Percentiles rank a stretch among this genome's conserved stretches.
Evolutionary conservation across 2,329 filamentous ascomycete genomes (phyloP).

Genomic region (Amauroascus verrucosus): DNA sequence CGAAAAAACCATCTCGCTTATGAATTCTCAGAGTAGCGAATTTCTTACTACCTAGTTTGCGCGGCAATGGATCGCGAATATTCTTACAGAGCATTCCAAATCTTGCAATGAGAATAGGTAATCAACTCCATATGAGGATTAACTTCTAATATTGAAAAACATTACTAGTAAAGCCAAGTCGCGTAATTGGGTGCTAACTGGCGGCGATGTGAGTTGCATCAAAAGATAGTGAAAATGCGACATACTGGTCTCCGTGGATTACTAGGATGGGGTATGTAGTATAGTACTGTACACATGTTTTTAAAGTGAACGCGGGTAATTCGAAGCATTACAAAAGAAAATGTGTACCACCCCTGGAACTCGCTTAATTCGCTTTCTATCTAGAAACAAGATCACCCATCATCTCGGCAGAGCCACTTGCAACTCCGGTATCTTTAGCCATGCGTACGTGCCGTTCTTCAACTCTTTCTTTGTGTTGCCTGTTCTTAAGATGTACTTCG

Average conservation of each 20-base stretch:
- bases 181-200: too few species aligned
- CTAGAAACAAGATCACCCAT: not conserved
- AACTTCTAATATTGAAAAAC: too few species aligned
- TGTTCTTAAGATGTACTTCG: constrained; percentile 81
- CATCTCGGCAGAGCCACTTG: not conserved
- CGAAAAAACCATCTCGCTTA: too few species aligned
- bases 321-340: not conserved
- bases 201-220: too few species aligned
- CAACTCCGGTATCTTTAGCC: constrained; percentile 1
- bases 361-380: not conserved
- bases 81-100: too few species aligned
- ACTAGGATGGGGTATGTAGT: not conserved
- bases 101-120: too few species aligned
- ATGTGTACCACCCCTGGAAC: not conserved
- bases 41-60: too few species aligned
- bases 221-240: not conserved
- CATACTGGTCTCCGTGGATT: not conserved
- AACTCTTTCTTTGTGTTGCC: constrained; percentile 64
- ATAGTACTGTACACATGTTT: not conserved
- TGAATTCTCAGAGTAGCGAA: too few species aligned
- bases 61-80: too few species aligned
- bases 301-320: too few species aligned
- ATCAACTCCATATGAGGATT: too few species aligned
- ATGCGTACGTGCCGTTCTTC: constrained; percentile 39
- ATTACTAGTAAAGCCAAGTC: too few species aligned